Evolutionary conservation across 2,329 filamentous ascomycete species (phyloP), one percentile per base, ranked within the genome.

Genomic region (Uncinocarpus reesii): DNA sequence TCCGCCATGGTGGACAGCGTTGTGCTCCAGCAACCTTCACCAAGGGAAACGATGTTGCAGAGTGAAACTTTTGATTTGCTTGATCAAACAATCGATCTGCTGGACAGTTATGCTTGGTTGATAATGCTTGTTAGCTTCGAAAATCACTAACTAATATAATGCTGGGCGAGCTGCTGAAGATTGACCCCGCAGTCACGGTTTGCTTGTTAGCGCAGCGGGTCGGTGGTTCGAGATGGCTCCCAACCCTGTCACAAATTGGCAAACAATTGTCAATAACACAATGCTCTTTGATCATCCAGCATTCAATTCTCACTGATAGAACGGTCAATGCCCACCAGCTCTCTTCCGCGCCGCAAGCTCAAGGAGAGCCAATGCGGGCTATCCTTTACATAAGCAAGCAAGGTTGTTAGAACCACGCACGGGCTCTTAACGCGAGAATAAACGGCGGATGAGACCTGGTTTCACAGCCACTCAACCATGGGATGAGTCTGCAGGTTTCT

Each of bases 1-100:
- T 83, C 80, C 24, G 76, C 75, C 80, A 83, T 83, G 24, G 26
- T 7, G 16, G 26, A 42, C 13, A 6, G n/a, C n/a, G n/a, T n/a
- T n/a, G n/a, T n/a, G n/a, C n/a, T n/a, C n/a, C n/a, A n/a, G n/a
- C n/a, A n/a, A n/a, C n/a, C n/a, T n/a, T n/a, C n/a, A n/a, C n/a
- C n/a, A n/a, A 6, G 35, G 18, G 35, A 37, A 11, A 11, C 18
- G 16, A 10, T 37, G 7, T 6, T 13, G 4, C 32, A 10, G 20
- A 37, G 18, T 37, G 20, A 40, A 26, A 7, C 20, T 13, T 13
- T 24, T 24, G 16, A 11, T 21, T 24, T 23, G 35, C 11, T 40
- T 20, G 11, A 26, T 2, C 20, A 40, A 20, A 26, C 20, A 23
- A 21, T 40, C 15, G 36, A 15, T 24, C 13, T 37, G 18, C n/a